phyloP scores from a whole-genome alignment of 306 rosid species.

The Vigna hirtella region DNA sequence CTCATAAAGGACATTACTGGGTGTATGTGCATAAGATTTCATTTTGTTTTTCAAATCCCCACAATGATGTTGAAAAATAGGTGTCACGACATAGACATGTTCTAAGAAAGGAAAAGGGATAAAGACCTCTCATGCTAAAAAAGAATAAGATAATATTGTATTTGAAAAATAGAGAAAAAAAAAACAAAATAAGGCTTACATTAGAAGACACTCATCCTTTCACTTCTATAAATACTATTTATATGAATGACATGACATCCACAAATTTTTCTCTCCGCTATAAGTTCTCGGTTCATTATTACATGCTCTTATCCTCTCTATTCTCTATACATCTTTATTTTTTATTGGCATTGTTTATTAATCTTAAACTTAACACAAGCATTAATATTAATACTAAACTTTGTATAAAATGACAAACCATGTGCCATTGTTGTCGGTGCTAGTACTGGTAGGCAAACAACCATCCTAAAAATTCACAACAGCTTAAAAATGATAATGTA shows the following conservation, averaged over 20 bases:
- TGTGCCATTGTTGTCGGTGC: neutral
- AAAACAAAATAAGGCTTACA: neutral
- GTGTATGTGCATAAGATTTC: neutral
- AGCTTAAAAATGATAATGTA: slow-evolving; percentile 25
- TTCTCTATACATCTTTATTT: neutral
- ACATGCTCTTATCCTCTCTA: too few species aligned
- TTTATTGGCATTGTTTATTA: neutral
- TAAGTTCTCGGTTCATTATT: neutral
- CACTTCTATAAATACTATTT: neutral
- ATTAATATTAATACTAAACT: neutral
- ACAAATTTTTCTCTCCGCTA: neutral
- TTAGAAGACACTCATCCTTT: neutral
- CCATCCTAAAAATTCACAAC: slow-evolving; percentile 24
- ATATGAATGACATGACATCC: neutral
- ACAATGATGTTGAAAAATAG: neutral
- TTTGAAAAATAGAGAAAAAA: neutral
- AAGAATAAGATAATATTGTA: neutral
- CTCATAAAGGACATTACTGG: neutral
- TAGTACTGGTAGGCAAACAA: neutral
- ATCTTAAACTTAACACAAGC: neutral
- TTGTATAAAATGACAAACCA: too few species aligned
- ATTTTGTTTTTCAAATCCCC: neutral
- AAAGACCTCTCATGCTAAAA: neutral
- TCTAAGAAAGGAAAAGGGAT: neutral
- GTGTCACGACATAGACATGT: neutral